Percentiles rank a stretch among this genome's conserved stretches.
phyloP scores from a whole-genome alignment of 2,329 filamentous ascomycete species.

The Fusarium poae region DNA sequence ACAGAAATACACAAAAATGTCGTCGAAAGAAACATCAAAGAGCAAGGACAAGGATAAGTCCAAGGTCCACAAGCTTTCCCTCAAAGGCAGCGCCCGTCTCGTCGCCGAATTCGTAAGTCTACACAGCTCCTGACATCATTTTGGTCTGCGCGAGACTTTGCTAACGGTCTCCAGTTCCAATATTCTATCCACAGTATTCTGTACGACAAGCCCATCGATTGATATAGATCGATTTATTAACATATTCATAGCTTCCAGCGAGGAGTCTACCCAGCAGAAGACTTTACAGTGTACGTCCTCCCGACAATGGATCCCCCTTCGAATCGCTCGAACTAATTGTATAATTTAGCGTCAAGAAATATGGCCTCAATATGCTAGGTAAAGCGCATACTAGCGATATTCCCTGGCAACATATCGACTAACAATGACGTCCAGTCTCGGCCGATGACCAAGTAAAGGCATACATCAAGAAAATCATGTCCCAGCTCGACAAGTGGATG shows the following conservation, averaged over 20 bases:
- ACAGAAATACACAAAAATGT: constrained; percentile 42
- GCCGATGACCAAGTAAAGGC: constrained; percentile 98
- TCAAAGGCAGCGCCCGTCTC: constrained; percentile 86
- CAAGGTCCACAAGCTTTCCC: constrained; percentile 93
- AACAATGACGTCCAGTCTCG: constrained; percentile 70
- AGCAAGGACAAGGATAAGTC: constrained; percentile 74
- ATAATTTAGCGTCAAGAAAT: constrained; percentile 83
- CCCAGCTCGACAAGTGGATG: constrained; percentile 98
- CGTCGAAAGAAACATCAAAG: constrained; percentile 51
- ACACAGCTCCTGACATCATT: constrained; percentile 46
- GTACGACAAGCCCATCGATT: constrained; percentile 58
- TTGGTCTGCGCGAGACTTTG: constrained; percentile 3
- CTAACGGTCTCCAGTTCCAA: constrained; percentile 76
- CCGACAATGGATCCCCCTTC: background rate
- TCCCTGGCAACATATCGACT: background rate
- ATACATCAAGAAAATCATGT: constrained; percentile 99
- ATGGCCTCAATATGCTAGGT: constrained; percentile 97
- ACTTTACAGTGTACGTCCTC: constrained; percentile 84
- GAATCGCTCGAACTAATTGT: constrained; percentile 17
- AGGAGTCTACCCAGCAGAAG: constrained; percentile 89
- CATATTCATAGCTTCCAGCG: constrained; percentile 78
- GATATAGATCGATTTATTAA: constrained; percentile 6
- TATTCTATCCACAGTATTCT: constrained; percentile 98
- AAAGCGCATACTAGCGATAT: constrained; percentile 43
- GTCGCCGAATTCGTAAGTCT: constrained; percentile 92